Evolutionary conservation across 306 rosid species (phyloP).

Genomic region (Quercus mongolica): DNA sequence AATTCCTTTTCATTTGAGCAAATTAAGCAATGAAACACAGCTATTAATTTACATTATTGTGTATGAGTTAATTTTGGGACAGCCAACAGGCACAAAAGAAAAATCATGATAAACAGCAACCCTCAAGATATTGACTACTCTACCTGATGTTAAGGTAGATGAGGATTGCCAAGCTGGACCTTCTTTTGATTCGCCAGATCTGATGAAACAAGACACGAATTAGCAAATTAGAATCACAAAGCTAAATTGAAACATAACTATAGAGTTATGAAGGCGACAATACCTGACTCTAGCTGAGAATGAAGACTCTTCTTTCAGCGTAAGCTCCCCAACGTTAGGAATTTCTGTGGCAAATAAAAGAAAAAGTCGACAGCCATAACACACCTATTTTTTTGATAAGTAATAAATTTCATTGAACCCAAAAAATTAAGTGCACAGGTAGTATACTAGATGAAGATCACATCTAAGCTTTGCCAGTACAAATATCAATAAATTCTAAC

Average conservation of each 20-base stretch:
- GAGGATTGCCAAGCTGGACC: constrained; percentile 35
- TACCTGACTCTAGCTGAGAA: constrained; percentile 51
- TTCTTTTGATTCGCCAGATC: constrained; percentile 56
- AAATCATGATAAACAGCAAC: constrained; percentile 13
- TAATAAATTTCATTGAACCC: too few relatives aligned
- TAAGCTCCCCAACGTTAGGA: constrained; percentile 49
- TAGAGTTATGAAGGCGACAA: constrained; percentile 5
- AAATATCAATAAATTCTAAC: too few relatives aligned
- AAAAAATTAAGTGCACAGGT: too few relatives aligned
- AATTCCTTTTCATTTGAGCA: neutral
- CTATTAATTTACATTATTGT: neutral
- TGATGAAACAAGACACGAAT: constrained; percentile 33
- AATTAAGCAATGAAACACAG: neutral
- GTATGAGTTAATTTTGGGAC: neutral
- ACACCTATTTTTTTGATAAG: neutral
- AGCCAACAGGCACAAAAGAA: neutral
- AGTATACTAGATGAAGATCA: too few relatives aligned
- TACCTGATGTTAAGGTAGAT: constrained; percentile 59
- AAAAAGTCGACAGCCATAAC: neutral
- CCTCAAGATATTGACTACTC: constrained; percentile 16
- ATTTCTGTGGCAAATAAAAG: constrained; percentile 43
- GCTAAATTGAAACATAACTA: constrained; percentile 24
- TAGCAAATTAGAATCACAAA: constrained; percentile 14
- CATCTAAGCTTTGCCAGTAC: too few relatives aligned
- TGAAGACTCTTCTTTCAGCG: constrained; percentile 54